phyloP scores from a whole-genome alignment of 352 stramenopile genomes.

The Pythium rhizo-oryzae region DNA sequence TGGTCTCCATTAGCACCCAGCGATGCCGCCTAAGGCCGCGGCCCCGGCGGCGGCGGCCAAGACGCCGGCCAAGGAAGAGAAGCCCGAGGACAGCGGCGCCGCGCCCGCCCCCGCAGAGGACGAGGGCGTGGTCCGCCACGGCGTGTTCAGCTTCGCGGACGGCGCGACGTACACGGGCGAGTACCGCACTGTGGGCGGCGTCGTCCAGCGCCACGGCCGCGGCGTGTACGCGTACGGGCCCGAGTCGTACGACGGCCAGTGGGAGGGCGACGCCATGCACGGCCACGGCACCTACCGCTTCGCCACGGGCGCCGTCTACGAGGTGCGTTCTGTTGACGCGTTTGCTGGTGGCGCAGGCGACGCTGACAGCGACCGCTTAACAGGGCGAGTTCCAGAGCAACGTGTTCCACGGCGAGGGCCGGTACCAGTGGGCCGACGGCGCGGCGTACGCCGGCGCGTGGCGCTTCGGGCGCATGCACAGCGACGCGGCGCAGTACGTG shows the following conservation, averaged over 20 bases:
- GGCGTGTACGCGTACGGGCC: conserved; percentile 54
- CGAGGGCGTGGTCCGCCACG: conserved; percentile 40
- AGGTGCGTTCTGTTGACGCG: conserved; percentile 32
- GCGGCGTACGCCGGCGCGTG: conserved; percentile 64
- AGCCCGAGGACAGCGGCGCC: conserved; percentile 33
- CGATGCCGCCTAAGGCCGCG: conserved; percentile 35
- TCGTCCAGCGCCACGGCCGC: conserved; percentile 46
- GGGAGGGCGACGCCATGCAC: conserved; percentile 72
- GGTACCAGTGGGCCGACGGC: conserved; percentile 72
- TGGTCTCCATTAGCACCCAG: not conserved
- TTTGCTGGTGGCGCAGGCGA: not conserved
- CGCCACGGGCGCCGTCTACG: conserved; percentile 69
- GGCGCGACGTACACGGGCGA: conserved; percentile 67
- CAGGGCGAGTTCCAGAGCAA: conserved; percentile 68
- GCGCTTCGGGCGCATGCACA: conserved; percentile 75
- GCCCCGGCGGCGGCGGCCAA: conserved; percentile 12
- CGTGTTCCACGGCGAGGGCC: conserved; percentile 60
- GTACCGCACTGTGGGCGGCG: conserved; percentile 37
- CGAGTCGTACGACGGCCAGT: conserved; percentile 67
- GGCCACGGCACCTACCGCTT: conserved; percentile 64
- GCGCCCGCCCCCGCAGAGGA: conserved; percentile 31
- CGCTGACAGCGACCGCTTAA: not conserved
- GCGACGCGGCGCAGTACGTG: conserved; percentile 58
- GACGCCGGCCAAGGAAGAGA: conserved; percentile 34
- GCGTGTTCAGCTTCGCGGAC: conserved; percentile 71